Base-by-base conservation (phyloP, 129 eudicot genomes). In the Ambrosia artemisiifolia region DNA sequence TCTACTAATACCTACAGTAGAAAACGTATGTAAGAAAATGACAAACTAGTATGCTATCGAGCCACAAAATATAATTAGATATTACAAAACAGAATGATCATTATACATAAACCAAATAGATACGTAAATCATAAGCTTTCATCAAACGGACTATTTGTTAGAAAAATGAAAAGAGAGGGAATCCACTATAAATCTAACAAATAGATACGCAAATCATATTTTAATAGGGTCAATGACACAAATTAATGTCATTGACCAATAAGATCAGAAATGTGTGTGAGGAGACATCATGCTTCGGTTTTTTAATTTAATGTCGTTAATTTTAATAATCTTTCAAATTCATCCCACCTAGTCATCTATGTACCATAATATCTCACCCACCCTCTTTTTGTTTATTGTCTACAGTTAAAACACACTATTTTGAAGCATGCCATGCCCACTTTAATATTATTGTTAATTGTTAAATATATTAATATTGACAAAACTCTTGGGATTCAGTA, bases 351-450 rank as follows among this genome's bases (percentile, higher is more conserved):
- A 60, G 77, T 61, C 69, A 47, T 33, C 33, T 18, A 46, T 62
- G 49, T 30, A 13, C 69, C 76, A 60, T 72, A 72, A 60, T 72
- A 72, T 59, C 68, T 59, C 76, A 72, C 68, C 76, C 59, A 72
- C 77, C 69, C 69, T 28, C 66, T 19, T 16, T 44, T 61, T 61
- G n/a, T 73, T 43, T 61, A 46, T 61, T 46, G 3, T 46, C 61
- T 24, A 24, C 28, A 24, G 28, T 24, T 24, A 24, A 10, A 73
- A n/a, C 7, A 57, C 67, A 59, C 44, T 57, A 28, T 72, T 44
- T 16, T 71, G 34, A 50, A 28, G 18, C 7, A 30, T 28, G 30
- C 57, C 50, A 13, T 20, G 67, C 59, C 44, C 46, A 57, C 3
- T 42, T 24, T 57, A 43, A 42, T 55, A 70, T 18, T 38, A 6